These are phyloP conservation scores for Trichophyton mentagrophytes DNA, from an alignment of 2,329 filamentous ascomycete genomes.

Conservation along the genomic window DNA sequence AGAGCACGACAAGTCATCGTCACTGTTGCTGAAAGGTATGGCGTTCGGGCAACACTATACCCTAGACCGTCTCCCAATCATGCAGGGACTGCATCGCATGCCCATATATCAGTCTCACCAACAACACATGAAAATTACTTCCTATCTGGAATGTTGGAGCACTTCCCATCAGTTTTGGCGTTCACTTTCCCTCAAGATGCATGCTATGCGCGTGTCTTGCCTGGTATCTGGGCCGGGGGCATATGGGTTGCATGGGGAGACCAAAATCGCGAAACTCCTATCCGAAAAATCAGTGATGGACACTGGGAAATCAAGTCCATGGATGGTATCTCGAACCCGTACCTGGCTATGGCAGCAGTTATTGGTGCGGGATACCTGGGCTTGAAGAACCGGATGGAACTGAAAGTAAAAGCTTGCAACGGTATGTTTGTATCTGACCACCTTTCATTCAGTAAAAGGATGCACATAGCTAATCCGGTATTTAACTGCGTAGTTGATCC, in stretches of 20 bases:
- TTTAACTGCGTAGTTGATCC: slow-evolving; percentile 20
- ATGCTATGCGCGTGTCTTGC: slow-evolving; percentile 56
- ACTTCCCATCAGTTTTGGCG: slow-evolving; percentile 54
- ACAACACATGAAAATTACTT: slow-evolving; percentile 45
- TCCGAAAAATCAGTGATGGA: slow-evolving; percentile 16
- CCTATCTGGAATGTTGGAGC: slow-evolving; percentile 56
- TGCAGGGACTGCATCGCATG: slow-evolving; percentile 55
- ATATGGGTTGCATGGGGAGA: slow-evolving; percentile 69
- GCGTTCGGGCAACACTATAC: slow-evolving; percentile 57
- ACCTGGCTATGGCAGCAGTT: slow-evolving; percentile 16
- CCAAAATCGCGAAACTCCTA: slow-evolving; percentile 34
- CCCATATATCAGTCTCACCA: slow-evolving; percentile 54
- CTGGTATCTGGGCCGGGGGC: slow-evolving; percentile 66
- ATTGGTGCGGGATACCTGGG: slow-evolving; percentile 16
- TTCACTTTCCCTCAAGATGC: slow-evolving; percentile 53
- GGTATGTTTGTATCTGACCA: neutral
- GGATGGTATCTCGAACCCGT: slow-evolving; percentile 21
- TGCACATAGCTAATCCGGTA: slow-evolving; percentile 4
- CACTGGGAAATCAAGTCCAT: slow-evolving; percentile 19
- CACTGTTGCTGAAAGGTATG: slow-evolving; percentile 48
- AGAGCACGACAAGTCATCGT: slow-evolving; percentile 58
- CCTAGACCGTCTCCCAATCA: slow-evolving; percentile 51
- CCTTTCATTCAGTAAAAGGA: neutral
- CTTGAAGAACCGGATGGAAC: neutral
- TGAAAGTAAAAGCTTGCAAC: slow-evolving; percentile 2